Base-by-base conservation (phyloP, 176 grass and related monocot species). In the Phoenix dactylifera region DNA sequence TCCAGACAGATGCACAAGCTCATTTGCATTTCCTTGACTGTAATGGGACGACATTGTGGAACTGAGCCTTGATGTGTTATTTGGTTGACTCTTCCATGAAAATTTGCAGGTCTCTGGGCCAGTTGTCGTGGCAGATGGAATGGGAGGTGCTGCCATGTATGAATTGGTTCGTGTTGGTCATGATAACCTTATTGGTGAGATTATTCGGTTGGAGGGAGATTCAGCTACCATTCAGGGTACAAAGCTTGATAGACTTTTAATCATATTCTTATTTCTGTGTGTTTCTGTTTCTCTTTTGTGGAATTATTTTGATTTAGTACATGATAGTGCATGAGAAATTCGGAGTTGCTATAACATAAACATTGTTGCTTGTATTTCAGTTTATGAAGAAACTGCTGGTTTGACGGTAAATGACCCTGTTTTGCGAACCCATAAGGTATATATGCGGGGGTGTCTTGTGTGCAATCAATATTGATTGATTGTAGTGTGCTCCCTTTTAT, bases 151-250 rank as follows among this genome's bases (percentile, higher is more conserved):
- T 32, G 88, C 88, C 60, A 91, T 91, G 83, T 86, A 91, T 73
- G 88, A 91, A 73, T 69, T 86, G 30, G 88, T 91, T 29, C 87
- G 87, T 77, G 87, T 91, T 1, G 87, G 87, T 55, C 52, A 91
- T 82, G 87, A 91, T 66, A 86, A 82, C 22, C 83, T 91, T 18
- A 91, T 91, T 24, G 87, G 87, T 14, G 88, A 91, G 51, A 91
- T 91, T 76, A 91, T 91, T 61, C 88, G 88, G 77, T 84, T 91
- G n/a, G 88, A 91, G 72, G 88, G 83, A 26, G 83, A 91, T 66
- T 91, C 87, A 49, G 88, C 88, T 39, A 92, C 88, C 4, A 92
- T 92, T 20, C 88, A 92, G 71, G 88, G 82, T 84, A 78, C 54
- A 66, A 29, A 70, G 14, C 22, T 9, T 18, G 14, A 20, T 4